These are phyloP conservation scores for Yueomyces sp. DNA, from an alignment of 805 yeast genomes.

Conservation along the genomic window DNA sequence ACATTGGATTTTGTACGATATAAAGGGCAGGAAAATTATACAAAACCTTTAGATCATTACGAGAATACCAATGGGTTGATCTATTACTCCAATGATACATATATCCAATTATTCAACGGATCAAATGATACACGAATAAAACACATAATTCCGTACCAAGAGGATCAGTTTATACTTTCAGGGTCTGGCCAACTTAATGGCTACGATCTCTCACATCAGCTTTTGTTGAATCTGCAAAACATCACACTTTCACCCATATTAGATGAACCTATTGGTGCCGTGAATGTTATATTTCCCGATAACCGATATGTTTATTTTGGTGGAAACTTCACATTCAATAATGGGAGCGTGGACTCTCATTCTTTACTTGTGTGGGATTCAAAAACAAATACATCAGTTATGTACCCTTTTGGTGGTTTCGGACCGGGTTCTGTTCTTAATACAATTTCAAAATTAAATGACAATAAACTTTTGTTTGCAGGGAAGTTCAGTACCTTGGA, in stretches of 20 bases:
- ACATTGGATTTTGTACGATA: constrained; percentile 5
- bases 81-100: constrained; percentile 17
- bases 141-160: constrained; percentile 18
- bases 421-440: constrained; percentile 43
- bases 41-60: constrained; percentile 4
- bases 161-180: constrained; percentile 23
- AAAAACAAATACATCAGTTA: constrained; percentile 26
- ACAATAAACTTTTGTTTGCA: constrained; percentile 55
- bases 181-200: constrained; percentile 21
- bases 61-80: constrained; percentile 8
- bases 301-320: constrained; percentile 56
- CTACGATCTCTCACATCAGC: constrained; percentile 18
- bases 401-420: constrained; percentile 69
- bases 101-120: constrained; percentile 10
- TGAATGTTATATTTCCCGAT: constrained; percentile 37
- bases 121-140: constrained; percentile 7
- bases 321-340: constrained; percentile 50
- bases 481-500: constrained; percentile 63
- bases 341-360: constrained; percentile 22
- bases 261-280: constrained; percentile 14
- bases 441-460: constrained; percentile 41
- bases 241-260: constrained; percentile 17
- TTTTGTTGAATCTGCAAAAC: constrained; percentile 22
- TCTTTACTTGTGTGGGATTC: constrained; percentile 54
- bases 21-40: constrained; percentile 23